Conservation (phyloP, 2,329 filamentous ascomycete species). For the Penicillium corylophilum region DNA sequence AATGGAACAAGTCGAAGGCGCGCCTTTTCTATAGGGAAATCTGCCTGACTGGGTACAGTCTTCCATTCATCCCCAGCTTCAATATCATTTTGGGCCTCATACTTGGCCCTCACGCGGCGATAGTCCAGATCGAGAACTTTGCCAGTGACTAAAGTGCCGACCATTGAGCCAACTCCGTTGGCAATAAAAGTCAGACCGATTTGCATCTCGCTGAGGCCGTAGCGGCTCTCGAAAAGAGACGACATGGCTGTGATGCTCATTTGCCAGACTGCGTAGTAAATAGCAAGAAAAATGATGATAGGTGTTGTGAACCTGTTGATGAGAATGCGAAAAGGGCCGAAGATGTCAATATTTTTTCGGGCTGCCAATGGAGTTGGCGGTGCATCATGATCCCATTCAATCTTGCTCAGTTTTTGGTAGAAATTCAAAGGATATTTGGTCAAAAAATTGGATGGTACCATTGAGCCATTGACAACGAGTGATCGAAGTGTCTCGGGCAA, state of each 20-base stretch:
- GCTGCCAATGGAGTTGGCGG: slow-evolving; percentile 11
- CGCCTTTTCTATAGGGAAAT: slow-evolving; percentile 53
- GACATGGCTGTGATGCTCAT: slow-evolving; percentile 58
- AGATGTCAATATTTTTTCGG: slow-evolving; percentile 45
- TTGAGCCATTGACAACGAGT: slow-evolving; percentile 35
- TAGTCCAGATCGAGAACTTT: slow-evolving; percentile 56
- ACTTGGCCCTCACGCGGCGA: slow-evolving; percentile 38
- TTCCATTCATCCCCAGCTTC: background rate
- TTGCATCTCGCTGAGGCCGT: slow-evolving; percentile 46
- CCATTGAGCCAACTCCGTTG: slow-evolving; percentile 56
- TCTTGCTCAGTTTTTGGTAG: slow-evolving; percentile 8
- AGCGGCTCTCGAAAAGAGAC: slow-evolving; percentile 46
- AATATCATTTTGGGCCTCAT: slow-evolving; percentile 12
- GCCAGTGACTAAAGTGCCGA: slow-evolving; percentile 54
- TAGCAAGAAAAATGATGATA: slow-evolving; percentile 49
- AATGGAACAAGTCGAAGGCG: slow-evolving; percentile 52
- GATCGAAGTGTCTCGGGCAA: slow-evolving; percentile 44
- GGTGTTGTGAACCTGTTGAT: slow-evolving; percentile 45
- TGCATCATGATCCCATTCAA: slow-evolving; percentile 3
- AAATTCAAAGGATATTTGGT: slow-evolving; percentile 19
- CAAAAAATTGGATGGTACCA: slow-evolving; percentile 15
- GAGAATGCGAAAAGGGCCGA: slow-evolving; percentile 50
- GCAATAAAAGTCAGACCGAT: slow-evolving; percentile 56
- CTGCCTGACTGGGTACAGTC: slow-evolving; percentile 3
- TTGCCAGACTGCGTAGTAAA: slow-evolving; percentile 57